Conservation (phyloP, 495 filamentous ascomycete genomes). For the Xylaria palmicola region DNA sequence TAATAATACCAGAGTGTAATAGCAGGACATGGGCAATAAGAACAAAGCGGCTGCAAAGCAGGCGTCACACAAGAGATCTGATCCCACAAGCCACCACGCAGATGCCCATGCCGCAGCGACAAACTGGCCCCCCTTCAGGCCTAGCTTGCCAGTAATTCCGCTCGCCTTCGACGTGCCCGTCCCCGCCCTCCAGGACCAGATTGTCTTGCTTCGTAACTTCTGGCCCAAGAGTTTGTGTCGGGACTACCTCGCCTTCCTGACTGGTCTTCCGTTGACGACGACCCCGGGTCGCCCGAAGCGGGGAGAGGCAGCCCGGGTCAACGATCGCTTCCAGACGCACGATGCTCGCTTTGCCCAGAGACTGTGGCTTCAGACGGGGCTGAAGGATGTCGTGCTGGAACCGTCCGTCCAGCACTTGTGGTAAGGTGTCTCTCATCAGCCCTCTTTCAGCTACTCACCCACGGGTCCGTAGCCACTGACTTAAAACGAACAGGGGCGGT, state of each 20-base stretch:
- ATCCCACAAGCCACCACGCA: neutral
- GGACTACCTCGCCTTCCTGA: constrained; percentile 75
- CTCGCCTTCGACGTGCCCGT: constrained; percentile 60
- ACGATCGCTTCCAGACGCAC: constrained; percentile 85
- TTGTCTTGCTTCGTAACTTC: constrained; percentile 74
- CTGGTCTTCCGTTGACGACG: constrained; percentile 70
- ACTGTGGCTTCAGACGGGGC: constrained; percentile 66
- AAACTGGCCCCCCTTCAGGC: constrained; percentile 77
- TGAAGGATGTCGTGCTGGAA: constrained; percentile 49
- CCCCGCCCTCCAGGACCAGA: constrained; percentile 55
- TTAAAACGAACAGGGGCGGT: constrained; percentile 67
- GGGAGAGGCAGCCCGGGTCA: constrained; percentile 82
- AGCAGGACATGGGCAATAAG: constrained; percentile 7
- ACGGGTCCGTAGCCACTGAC: constrained; percentile 10
- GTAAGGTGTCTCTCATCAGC: constrained; percentile 22
- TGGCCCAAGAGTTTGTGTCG: constrained; percentile 79
- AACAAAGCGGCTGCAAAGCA: constrained; percentile 8
- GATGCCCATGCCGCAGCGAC: constrained; percentile 34
- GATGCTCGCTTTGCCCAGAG: constrained; percentile 72
- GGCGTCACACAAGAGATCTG: neutral
- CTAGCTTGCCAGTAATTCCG: constrained; percentile 65
- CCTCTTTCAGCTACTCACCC: constrained; percentile 7
- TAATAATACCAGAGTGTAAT: neutral
- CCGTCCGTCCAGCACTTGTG: constrained; percentile 31
- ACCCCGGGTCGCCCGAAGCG: constrained; percentile 83